Evolutionary conservation across 768 basidiomycete genomes (phyloP).

Genomic region (Boletales sp.): DNA sequence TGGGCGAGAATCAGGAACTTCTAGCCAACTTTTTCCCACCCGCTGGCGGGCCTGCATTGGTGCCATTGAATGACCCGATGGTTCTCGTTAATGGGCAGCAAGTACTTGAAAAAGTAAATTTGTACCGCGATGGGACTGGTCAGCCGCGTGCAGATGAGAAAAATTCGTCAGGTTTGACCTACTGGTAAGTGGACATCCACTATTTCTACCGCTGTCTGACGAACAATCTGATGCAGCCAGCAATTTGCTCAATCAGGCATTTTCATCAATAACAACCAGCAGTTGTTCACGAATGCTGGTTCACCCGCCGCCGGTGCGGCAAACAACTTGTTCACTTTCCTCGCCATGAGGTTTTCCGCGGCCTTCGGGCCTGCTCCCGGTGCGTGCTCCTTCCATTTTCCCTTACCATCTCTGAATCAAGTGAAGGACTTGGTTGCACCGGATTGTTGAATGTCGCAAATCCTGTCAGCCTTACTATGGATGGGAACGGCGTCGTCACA

Average conservation of each 20-base stretch:
- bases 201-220: neutral
- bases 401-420: neutral
- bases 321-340: conserved; percentile 26
- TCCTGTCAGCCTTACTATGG: conserved; percentile 21
- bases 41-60: conserved; percentile 19
- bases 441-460: conserved; percentile 20
- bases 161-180: conserved; percentile 19
- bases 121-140: conserved; percentile 26
- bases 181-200: conserved; percentile 15
- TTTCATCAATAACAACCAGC: conserved; percentile 22
- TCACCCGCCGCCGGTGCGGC: conserved; percentile 22
- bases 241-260: conserved; percentile 21
- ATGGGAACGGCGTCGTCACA: conserved; percentile 25
- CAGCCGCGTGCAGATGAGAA: conserved; percentile 21
- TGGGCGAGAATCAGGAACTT: conserved; percentile 17
- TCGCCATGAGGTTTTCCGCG: conserved; percentile 27
- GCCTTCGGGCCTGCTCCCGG: conserved; percentile 24
- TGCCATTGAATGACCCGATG: conserved; percentile 26
- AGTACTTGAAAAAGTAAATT: conserved; percentile 25
- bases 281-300: conserved; percentile 10
- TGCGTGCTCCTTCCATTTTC: conserved; percentile 1
- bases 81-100: conserved; percentile 22
- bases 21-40: conserved; percentile 23
- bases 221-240: conserved; percentile 6
- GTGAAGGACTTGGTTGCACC: conserved; percentile 20